These are phyloP conservation scores for Poa pratensis DNA, from an alignment of 176 grass and related monocot species.

Conservation along the genomic window DNA sequence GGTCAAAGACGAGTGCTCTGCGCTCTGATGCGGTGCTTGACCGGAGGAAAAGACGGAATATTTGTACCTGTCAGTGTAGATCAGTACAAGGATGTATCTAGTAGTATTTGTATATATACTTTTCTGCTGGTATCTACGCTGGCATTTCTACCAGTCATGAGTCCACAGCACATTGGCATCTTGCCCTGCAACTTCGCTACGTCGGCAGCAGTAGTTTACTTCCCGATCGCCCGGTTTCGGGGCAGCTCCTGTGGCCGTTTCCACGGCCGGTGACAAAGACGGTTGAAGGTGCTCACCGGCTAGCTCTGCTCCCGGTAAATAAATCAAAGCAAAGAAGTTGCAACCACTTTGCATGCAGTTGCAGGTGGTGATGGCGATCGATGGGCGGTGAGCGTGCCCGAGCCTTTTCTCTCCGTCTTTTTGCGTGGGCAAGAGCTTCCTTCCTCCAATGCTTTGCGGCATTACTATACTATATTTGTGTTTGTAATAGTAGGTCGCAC, in stretches of 20 bases:
- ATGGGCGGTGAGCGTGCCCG: too few species aligned
- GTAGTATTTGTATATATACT: neutral
- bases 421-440: neutral
- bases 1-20: conserved; percentile 30
- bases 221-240: conserved; percentile 7
- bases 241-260: conserved; percentile 32
- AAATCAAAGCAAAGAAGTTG: neutral
- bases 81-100: neutral
- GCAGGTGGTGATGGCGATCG: neutral
- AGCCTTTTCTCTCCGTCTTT: neutral
- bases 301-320: neutral
- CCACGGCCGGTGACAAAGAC: conserved; percentile 3
- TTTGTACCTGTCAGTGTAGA: neutral
- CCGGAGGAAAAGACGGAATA: conserved; percentile 25
- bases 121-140: neutral
- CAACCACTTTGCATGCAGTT: neutral
- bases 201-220: too few species aligned
- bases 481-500: neutral
- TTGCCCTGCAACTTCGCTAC: conserved; percentile 3
- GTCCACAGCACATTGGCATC: neutral
- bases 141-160: neutral
- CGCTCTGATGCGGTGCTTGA: conserved; percentile 18
- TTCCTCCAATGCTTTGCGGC: neutral
- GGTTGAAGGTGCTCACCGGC: too few species aligned
- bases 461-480: neutral